Conservation (phyloP, 176 grass and related monocot genomes). For the Carex littledalei region DNA sequence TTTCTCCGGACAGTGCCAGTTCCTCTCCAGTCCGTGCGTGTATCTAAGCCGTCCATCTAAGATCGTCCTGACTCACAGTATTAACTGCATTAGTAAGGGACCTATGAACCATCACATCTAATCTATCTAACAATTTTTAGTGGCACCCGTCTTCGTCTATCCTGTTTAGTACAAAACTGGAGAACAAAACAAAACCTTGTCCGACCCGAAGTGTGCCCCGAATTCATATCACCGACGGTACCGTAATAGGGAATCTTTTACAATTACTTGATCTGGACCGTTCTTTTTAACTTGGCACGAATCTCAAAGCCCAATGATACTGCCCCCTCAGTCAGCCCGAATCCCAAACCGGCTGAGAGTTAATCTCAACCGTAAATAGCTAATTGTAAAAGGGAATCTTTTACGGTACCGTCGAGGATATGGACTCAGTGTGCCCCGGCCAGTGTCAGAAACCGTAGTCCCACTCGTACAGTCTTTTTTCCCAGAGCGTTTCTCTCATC, state of each 20-base stretch:
- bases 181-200: background rate
- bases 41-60: background rate
- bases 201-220: background rate
- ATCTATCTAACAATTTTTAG: background rate
- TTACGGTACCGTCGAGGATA: too few relatives aligned
- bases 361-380: too few relatives aligned
- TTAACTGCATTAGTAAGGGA: background rate
- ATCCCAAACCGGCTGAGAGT: too few relatives aligned
- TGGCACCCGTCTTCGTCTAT: background rate
- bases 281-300: too few relatives aligned
- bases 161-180: background rate
- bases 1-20: background rate
- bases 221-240: too few relatives aligned
- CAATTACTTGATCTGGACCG: too few relatives aligned
- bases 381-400: too few relatives aligned
- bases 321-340: too few relatives aligned
- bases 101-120: background rate
- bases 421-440: background rate
- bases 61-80: background rate
- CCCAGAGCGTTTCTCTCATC: background rate
- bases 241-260: too few relatives aligned
- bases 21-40: background rate
- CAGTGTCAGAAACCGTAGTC: background rate
- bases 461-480: background rate
- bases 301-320: too few relatives aligned